Base-by-base conservation (phyloP, 2,329 filamentous ascomycete species). In the Epichloe hybrida region DNA sequence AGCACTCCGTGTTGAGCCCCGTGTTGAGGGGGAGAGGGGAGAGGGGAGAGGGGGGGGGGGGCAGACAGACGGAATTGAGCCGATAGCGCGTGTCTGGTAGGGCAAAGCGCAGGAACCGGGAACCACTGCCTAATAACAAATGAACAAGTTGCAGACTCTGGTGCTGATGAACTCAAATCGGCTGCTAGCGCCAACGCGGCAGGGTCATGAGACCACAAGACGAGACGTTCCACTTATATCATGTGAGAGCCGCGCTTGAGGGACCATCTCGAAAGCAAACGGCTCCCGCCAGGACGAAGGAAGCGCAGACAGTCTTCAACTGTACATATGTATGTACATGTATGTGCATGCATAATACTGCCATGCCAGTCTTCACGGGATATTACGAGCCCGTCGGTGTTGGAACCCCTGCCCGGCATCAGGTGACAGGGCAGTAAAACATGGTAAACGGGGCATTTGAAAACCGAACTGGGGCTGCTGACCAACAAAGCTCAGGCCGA, bases 191-290 rank as follows among this genome's bases (percentile, higher is more conserved):
- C 60, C 55, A 57, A 57, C 56, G 58, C 58, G 52, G 54, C 52
- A 52, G 53, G 61, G 61, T 64, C 62, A 62, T 63, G 61, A 57
- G 62, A 64, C 60, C 60, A 54, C 46, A 55, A 55, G 51, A 17
- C 17, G 17, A 55, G 51, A 17, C 17, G 17, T 58, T 57, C 56
- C 58, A 54, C 51, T 53, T 55, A 52, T 45, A 20, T 20, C 47
- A 37, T 34, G 9, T 11, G 52, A 40, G 50, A 56, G 53, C 54
- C 50, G 52, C 49, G 50, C 47, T 17, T 17, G 17, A 17, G 17
- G 17, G 17, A 17, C 17, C 17, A 17, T 17, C 17, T 17, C 27
- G 27, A 31, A 31, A 31, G 3, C 27, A 31, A 31, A 31, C 9
- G 3, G 27, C 27, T 31, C 27, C 27, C 27, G 27, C 27, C 27